Percentiles rank a stretch among this genome's conserved stretches.
Conservation (phyloP, 345 rosid species). For the Eucalyptus pauciflora region DNA sequence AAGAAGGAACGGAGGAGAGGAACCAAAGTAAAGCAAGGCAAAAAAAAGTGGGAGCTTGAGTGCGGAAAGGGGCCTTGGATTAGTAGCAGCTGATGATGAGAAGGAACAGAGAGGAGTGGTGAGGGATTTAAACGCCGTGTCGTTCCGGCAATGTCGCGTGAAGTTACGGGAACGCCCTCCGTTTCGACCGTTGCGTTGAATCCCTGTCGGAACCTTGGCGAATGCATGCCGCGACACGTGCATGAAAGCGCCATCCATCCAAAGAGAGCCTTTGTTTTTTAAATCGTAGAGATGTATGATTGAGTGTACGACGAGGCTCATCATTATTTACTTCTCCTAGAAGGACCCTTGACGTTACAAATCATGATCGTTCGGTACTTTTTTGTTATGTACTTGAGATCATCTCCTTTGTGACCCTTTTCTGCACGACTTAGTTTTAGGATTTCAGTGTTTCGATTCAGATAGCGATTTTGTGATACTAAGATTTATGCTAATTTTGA, state of each 20-base stretch:
- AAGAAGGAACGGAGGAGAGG: background rate
- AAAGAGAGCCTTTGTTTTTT: background rate
- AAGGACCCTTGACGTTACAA: background rate
- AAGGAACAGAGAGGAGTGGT: background rate
- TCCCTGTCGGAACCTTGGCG: background rate
- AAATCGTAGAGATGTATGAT: background rate
- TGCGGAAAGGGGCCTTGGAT: background rate
- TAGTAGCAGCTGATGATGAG: background rate
- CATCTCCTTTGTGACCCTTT: background rate
- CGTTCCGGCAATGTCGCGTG: background rate
- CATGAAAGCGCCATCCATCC: background rate
- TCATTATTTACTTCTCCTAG: background rate
- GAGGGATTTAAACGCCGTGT: background rate
- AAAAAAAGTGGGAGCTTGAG: background rate
- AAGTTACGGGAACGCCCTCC: background rate
- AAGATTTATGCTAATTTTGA: background rate
- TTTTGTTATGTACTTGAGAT: background rate
- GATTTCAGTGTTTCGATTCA: background rate
- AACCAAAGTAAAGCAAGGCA: background rate
- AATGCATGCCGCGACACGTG: background rate
- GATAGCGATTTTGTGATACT: rapidly evolving
- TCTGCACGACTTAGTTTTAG: no score
- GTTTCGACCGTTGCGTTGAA: background rate
- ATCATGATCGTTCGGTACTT: background rate
- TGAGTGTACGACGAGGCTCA: background rate